Conservation (phyloP, 352 stramenopile species). For the Phytopythium boreale region DNA sequence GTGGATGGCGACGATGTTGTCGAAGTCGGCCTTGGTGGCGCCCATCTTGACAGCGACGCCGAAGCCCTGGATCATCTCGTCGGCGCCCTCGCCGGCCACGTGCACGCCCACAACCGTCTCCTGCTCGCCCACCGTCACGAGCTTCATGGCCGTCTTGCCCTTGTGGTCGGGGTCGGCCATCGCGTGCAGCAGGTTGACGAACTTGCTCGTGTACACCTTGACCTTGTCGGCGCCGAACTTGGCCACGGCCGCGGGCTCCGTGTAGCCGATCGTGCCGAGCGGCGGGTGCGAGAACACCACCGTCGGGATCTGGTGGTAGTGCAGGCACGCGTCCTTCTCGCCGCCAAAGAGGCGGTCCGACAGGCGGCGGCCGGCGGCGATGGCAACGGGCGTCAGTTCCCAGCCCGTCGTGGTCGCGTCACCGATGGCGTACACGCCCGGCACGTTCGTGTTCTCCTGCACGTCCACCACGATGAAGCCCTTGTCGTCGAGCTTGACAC, state of each 20-base stretch:
- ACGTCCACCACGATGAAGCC: conserved; percentile 90
- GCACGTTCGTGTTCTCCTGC: conserved; percentile 88
- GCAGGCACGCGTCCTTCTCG: conserved; percentile 62
- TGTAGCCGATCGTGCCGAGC: conserved; percentile 95
- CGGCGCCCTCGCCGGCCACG: conserved; percentile 90
- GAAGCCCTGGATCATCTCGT: conserved; percentile 99
- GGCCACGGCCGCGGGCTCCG: conserved; percentile 88
- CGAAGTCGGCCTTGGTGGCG: conserved; percentile 96
- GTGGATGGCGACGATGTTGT: conserved; percentile 94
- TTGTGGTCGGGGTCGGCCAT: conserved; percentile 90
- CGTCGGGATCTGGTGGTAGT: conserved; percentile 95
- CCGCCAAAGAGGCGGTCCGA: conserved; percentile 90
- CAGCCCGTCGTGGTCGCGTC: conserved; percentile 88
- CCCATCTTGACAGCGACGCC: conserved; percentile 97
- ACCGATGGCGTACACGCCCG: conserved; percentile 89
- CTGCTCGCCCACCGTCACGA: conserved; percentile 81
- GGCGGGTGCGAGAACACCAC: conserved; percentile 97
- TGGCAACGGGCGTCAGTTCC: conserved; percentile 89
- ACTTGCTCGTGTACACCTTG: conserved; percentile 95
- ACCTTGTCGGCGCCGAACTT: conserved; percentile 93
- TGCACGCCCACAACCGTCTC: conserved; percentile 96
- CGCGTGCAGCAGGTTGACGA: conserved; percentile 95
- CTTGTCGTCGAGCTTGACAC: conserved; percentile 68
- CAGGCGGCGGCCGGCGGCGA: conserved; percentile 86
- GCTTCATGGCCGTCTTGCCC: conserved; percentile 93